A percentile compares a stretch with the other conserved stretches of the same genome.
Conservation (phyloP, 169 alveolate genomes). For the Plasmodium adleri region DNA sequence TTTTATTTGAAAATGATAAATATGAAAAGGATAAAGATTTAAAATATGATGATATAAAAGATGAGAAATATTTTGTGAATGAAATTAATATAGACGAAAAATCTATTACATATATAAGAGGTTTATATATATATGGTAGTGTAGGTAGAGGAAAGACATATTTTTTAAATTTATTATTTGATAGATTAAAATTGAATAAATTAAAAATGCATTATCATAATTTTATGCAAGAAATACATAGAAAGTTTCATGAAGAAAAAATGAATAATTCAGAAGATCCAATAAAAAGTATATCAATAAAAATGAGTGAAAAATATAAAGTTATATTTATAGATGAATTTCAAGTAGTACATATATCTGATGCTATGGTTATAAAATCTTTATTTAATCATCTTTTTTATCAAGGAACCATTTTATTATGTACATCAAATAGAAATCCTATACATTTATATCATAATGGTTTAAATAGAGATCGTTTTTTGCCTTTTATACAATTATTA, state of each 20-base stretch:
- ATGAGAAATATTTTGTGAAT: conserved; percentile 14
- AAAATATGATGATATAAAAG: conserved; percentile 14
- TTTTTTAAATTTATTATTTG: conserved; percentile 82
- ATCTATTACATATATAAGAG: conserved; percentile 55
- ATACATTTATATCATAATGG: conserved; percentile 83
- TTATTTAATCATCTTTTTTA: conserved; percentile 81
- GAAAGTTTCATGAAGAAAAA: conserved; percentile 78
- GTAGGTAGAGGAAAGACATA: conserved; percentile 89
- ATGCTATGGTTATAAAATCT: conserved; percentile 85
- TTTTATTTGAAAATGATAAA: conserved; percentile 24
- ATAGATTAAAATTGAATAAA: conserved; percentile 68
- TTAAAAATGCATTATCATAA: conserved; percentile 84
- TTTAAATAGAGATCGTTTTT: conserved; percentile 82
- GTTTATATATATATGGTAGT: conserved; percentile 83
- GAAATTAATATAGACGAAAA: neutral
- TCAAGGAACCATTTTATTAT: conserved; percentile 77
- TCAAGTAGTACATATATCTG: conserved; percentile 85
- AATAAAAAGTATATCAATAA: conserved; percentile 75
- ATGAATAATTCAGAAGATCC: conserved; percentile 71
- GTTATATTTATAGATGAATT: conserved; percentile 85
- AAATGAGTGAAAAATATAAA: conserved; percentile 76
- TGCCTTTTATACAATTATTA: conserved; percentile 81
- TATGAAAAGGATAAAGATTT: neutral
- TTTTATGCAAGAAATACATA: conserved; percentile 83
- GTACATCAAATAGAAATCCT: conserved; percentile 84